Conservation (phyloP, 768 basidiomycete genomes). For the Sporobolomyces roseus region DNA sequence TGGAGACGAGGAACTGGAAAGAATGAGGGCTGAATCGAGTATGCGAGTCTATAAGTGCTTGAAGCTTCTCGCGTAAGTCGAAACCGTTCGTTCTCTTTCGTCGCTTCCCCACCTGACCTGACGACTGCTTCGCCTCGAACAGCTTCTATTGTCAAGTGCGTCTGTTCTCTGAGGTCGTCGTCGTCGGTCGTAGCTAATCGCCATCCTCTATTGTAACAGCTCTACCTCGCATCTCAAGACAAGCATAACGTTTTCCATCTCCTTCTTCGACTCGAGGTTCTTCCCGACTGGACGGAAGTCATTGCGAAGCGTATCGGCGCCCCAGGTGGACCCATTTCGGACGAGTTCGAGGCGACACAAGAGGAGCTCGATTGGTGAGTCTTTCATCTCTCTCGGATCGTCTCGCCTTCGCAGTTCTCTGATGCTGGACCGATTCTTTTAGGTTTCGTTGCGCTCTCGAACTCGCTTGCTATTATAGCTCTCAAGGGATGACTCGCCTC, state of each 20-base stretch:
- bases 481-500: neutral
- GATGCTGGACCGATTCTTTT: too few relatives aligned
- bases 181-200: neutral
- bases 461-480: slow-evolving; percentile 22
- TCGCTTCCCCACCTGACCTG: too few relatives aligned
- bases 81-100: too few relatives aligned
- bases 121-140: neutral
- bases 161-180: neutral
- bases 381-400: neutral
- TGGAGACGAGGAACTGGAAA: slow-evolving; percentile 17
- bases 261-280: slow-evolving; percentile 12
- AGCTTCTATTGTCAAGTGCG: slow-evolving; percentile 38
- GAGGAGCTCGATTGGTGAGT: slow-evolving; percentile 37
- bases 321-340: slow-evolving; percentile 13
- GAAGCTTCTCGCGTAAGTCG: slow-evolving; percentile 27
- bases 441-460: slow-evolving; percentile 38
- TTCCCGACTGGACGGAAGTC: slow-evolving; percentile 26
- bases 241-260: slow-evolving; percentile 37
- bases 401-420: too few relatives aligned
- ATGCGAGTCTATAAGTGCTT: slow-evolving; percentile 34
- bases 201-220: slow-evolving; percentile 2
- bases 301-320: slow-evolving; percentile 5
- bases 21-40: slow-evolving; percentile 13
- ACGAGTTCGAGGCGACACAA: slow-evolving; percentile 21
- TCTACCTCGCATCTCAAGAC: slow-evolving; percentile 28